Evolutionary conservation across 148 eudicot species (phyloP).

Genomic region (Vaccinium corymbosum): DNA sequence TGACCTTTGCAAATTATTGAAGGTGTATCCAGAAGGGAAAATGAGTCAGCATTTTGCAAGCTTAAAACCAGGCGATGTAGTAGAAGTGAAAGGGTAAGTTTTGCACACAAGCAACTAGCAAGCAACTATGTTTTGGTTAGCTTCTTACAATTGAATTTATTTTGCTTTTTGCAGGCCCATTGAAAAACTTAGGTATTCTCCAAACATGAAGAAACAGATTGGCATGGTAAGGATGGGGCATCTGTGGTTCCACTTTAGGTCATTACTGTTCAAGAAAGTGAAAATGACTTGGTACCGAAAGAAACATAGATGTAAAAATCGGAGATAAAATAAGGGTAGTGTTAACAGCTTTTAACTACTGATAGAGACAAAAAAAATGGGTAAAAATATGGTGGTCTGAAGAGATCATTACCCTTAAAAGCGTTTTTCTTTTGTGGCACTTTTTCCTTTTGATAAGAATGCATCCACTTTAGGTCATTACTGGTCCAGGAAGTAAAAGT

Average conservation of each 20-base stretch:
- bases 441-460: background rate
- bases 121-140: background rate
- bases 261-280: background rate
- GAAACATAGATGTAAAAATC: background rate
- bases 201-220: constrained; percentile 98
- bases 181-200: constrained; percentile 87
- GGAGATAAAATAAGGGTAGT: no score
- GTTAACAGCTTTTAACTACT: background rate
- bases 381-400: background rate
- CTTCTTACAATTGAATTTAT: constrained; percentile 10
- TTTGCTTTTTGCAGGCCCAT: constrained; percentile 65
- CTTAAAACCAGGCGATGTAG: constrained; percentile 83
- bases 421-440: background rate
- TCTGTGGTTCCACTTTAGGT: background rate
- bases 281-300: background rate
- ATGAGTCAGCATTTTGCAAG: constrained; percentile 98
- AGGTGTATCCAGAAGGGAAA: constrained; percentile 97
- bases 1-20: constrained; percentile 10
- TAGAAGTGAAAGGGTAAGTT: constrained; percentile 95
- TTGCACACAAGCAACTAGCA: background rate
- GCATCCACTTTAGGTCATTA: background rate
- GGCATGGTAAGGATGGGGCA: constrained; percentile 74
- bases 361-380: background rate
- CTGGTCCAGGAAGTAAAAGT: background rate
- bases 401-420: background rate